phyloP scores from a whole-genome alignment of 345 rosid species.

The Sisymbrium irio region DNA sequence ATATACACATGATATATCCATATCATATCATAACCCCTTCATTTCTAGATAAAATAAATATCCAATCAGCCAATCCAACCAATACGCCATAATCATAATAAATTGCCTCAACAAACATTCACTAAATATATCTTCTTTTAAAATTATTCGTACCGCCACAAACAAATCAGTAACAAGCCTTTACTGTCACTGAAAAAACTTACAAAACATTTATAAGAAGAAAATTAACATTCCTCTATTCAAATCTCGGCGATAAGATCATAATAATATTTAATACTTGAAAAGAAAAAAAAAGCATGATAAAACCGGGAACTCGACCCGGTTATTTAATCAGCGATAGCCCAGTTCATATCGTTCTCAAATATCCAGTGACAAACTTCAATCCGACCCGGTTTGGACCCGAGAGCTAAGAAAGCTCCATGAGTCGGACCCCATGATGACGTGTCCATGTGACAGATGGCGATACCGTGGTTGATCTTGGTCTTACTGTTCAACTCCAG shows the following conservation, averaged over 20 bases:
- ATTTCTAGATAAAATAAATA: not conserved
- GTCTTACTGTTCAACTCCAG: conserved; percentile 43
- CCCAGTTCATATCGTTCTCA: conserved; percentile 82
- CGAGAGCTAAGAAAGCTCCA: conserved; percentile 67
- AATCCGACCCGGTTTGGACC: conserved; percentile 65
- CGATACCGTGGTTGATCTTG: conserved; percentile 72
- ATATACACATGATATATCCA: conserved; percentile 13
- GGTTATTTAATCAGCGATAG: conserved; percentile 40
- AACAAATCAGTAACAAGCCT: conserved; percentile 33
- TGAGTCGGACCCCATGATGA: conserved; percentile 72
- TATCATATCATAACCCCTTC: not conserved
- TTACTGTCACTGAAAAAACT: conserved; percentile 28
- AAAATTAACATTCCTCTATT: conserved; percentile 32
- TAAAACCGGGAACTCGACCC: conserved; percentile 15
- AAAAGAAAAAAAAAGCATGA: not conserved
- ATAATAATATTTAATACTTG: not conserved
- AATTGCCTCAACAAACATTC: conserved; percentile 31
- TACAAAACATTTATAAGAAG: not conserved
- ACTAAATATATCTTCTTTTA: not conserved
- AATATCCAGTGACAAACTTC: conserved; percentile 93
- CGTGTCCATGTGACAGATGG: conserved; percentile 82
- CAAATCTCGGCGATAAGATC: conserved; percentile 14
- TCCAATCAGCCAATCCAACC: conserved; percentile 13
- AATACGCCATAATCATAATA: conserved; percentile 12
- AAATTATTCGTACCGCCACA: conserved; percentile 23